Conservation (phyloP, 192 early-diverging fungal genomes). For the Mortierella claussenii region DNA sequence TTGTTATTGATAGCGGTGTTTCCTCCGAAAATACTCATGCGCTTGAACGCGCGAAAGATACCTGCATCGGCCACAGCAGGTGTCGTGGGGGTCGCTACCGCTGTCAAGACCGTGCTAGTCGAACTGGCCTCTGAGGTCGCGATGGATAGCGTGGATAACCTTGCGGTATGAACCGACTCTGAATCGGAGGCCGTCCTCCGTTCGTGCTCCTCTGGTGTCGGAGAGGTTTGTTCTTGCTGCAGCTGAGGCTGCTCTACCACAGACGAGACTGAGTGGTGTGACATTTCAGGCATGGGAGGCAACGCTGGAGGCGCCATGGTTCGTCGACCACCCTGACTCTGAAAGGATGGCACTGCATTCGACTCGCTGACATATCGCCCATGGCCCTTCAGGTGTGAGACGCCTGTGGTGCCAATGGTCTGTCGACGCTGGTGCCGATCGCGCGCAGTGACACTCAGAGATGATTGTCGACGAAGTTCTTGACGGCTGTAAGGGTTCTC, state of each 20-base stretch:
- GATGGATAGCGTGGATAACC: conserved; percentile 19
- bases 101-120: neutral
- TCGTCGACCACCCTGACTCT: conserved; percentile 11
- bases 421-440: conserved; percentile 41
- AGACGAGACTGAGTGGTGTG: too few species aligned
- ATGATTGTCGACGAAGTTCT: conserved; percentile 33
- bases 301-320: conserved; percentile 12
- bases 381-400: conserved; percentile 9
- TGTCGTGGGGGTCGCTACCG: conserved; percentile 2
- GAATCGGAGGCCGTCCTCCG: neutral
- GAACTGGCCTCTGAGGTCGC: conserved; percentile 7
- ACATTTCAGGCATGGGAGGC: conserved; percentile 29
- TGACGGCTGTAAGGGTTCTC: conserved; percentile 33
- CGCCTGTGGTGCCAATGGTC: conserved; percentile 21
- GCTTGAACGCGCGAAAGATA: neutral
- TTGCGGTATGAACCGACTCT: too few species aligned
- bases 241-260: too few species aligned
- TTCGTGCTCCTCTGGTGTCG: neutral
- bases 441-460: conserved; percentile 2
- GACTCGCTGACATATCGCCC: conserved; percentile 41
- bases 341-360: conserved; percentile 1
- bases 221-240: too few species aligned
- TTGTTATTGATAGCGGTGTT: too few species aligned
- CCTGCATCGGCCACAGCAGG: conserved; percentile 12
- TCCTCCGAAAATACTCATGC: conserved; percentile 28